Base-by-base conservation (phyloP, 2,329 filamentous ascomycete species). In the Teratosphaeria pseudoeucalypti region DNA sequence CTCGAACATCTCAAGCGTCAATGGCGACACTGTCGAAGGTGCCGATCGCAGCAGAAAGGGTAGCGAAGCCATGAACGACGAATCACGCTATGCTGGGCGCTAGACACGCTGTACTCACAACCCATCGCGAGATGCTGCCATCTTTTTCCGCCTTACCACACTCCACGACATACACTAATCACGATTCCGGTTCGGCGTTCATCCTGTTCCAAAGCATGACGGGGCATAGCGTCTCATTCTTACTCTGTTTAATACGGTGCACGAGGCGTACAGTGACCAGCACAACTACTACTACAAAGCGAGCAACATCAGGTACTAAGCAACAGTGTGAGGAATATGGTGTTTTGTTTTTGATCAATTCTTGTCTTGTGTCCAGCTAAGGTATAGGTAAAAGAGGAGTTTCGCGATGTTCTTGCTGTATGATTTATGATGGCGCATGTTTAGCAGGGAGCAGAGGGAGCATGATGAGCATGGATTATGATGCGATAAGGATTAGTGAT, bases 11-110 rank as follows among this genome's bases (percentile, higher is more conserved):
- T 65, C 64, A 29, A 71, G 70, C 54, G 54, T 71, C 60, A 72
- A 71, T 52, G 69, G 70, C 32, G 71, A 73, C 58, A 63, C 70
- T 43, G 65, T 72, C 37, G 71, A 73, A 58, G 71, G 71, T 16
- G 71, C 71, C 26, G 60, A 62, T 37, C 61, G 60, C 47, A 67
- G 67, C 57, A 62, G 66, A 26, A 69, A 70, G 58, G 64, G 66
- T 49, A 67, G 66, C 59, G 67, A 68, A 54, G 61, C 59, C 47
- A 62, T 62, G 23, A 61, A 57, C 52, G 59, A 62, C 39, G 55
- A 39, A 11, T 11, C 54, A 55, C 43, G 43, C n/a, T 49, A 49
- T 19, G n/a, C 16, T 49, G 43, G 43, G n/a, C 43, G 43, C 16
- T 49, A 49, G 43, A n/a, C 43, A n/a, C n/a, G 43, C 7, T 19